These are phyloP conservation scores for Pseudocercospora pini-densiflorae DNA, from an alignment of 2,329 filamentous ascomycete species.

Conservation along the genomic window DNA sequence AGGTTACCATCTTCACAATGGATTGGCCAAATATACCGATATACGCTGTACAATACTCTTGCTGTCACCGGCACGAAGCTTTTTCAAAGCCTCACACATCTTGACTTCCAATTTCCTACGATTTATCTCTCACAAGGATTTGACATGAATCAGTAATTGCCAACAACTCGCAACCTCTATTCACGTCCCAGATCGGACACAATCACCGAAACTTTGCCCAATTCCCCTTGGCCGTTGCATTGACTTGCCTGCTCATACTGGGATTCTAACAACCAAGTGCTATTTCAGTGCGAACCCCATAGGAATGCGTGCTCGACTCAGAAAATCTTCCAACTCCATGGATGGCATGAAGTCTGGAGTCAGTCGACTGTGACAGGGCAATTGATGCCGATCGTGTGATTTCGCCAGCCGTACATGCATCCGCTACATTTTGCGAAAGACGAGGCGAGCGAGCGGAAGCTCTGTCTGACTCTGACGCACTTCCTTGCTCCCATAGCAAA, in stretches of 20 bases:
- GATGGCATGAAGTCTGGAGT: conserved; percentile 17
- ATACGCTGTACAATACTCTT: conserved; percentile 9
- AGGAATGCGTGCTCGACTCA: background rate
- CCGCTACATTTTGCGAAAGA: background rate
- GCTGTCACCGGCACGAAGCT: conserved; percentile 12
- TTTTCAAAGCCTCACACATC: background rate
- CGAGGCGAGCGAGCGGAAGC: conserved; percentile 19
- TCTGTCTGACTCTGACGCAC: conserved; percentile 12
- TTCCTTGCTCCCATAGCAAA: conserved; percentile 11
- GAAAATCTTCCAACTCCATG: background rate
- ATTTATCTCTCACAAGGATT: background rate
- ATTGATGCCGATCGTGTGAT: conserved; percentile 4
- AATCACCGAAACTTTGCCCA: background rate
- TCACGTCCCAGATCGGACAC: too few species aligned
- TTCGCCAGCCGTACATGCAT: conserved; percentile 12
- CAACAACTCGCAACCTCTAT: background rate
- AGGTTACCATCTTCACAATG: background rate
- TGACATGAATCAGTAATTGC: conserved; percentile 5
- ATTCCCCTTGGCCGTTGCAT: background rate
- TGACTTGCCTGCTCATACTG: background rate
- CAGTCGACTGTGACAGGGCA: background rate
- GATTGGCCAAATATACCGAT: conserved; percentile 1
- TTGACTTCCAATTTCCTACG: background rate
- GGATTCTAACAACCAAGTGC: background rate
- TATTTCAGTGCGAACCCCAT: background rate